These are phyloP conservation scores for Obba rivulosa DNA, from an alignment of 768 basidiomycete species.

Conservation along the genomic window DNA sequence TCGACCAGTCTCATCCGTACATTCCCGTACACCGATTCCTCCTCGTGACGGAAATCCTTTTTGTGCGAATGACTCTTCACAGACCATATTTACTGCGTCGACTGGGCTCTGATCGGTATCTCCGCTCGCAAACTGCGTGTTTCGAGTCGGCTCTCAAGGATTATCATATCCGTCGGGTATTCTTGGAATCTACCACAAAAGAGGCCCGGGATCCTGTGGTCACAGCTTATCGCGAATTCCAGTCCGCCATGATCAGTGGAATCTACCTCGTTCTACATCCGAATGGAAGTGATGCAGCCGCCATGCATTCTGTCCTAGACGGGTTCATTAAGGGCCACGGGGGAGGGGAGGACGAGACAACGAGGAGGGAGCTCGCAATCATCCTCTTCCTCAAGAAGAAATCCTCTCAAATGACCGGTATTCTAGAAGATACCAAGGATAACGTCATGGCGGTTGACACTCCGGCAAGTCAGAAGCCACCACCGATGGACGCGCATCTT, in stretches of 20 bases:
- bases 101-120: constrained; percentile 74
- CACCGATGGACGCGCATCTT: constrained; percentile 46
- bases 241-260: constrained; percentile 84
- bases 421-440: constrained; percentile 12
- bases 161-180: constrained; percentile 70
- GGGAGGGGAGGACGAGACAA: constrained; percentile 60
- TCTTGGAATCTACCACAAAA: constrained; percentile 54
- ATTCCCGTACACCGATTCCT: constrained; percentile 85
- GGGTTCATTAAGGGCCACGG: constrained; percentile 64
- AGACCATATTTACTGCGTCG: constrained; percentile 84
- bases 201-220: constrained; percentile 67
- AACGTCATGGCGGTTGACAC: constrained; percentile 5
- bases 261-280: constrained; percentile 83
- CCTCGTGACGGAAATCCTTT: constrained; percentile 84
- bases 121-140: constrained; percentile 77
- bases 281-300: constrained; percentile 56
- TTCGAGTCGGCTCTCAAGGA: constrained; percentile 90
- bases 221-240: constrained; percentile 83
- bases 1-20: constrained; percentile 60
- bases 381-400: constrained; percentile 77
- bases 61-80: constrained; percentile 79
- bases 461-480: background rate
- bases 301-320: constrained; percentile 78
- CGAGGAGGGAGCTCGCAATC: constrained; percentile 74
- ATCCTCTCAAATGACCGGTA: constrained; percentile 46